Evolutionary conservation across 2,329 filamentous ascomycete species (phyloP), one percentile per base, ranked within the genome.

Genomic region (Fusarium sororula): DNA sequence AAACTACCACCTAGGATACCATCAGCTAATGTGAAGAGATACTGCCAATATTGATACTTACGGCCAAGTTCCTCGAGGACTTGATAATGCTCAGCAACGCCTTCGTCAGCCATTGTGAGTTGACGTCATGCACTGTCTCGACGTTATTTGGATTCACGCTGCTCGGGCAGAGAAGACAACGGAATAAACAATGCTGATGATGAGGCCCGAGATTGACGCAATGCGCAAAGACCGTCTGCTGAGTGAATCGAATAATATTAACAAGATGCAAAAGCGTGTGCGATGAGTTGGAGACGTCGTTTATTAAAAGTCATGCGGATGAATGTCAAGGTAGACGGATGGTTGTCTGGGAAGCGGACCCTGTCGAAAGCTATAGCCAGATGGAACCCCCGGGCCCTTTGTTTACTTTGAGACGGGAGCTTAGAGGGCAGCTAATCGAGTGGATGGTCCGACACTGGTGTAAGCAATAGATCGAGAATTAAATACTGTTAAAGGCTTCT

Each of bases 61-160:
- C 95, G 95, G 80, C 96, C 96, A 79, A 98, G 89, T 87, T 98
- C 96, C 87, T 98, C 96, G 79, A 98, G 89, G 82, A 98, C 93
- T 85, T 98, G 94, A 84, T 98, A 99, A 81, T 94, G 92, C 80
- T 92, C 91, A 78, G 95, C 93, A 87, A 97, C 92, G 75, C 86
- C 88, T 83, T 90, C 88, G 81, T 88, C 86, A 45, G 86, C 86
- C 89, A 91, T 90, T 67, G 77, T 83, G 79, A 70, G 68, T 78
- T 69, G 69, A 74, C 71, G 75, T 79, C 75, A 78, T 75, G 68
- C 73, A 78, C 74, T 53, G 53, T 61, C 50, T 64, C 53, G 51
- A 51, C 61, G 56, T 63, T 68, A 37, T 67, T 73, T 48, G 53
- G 57, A 63, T 70, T 67, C 41, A 56, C 51, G 51, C 47, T 58